These are phyloP conservation scores for Phaffomyces thermotolerans DNA, from an alignment of 805 yeast species.

Conservation along the genomic window DNA sequence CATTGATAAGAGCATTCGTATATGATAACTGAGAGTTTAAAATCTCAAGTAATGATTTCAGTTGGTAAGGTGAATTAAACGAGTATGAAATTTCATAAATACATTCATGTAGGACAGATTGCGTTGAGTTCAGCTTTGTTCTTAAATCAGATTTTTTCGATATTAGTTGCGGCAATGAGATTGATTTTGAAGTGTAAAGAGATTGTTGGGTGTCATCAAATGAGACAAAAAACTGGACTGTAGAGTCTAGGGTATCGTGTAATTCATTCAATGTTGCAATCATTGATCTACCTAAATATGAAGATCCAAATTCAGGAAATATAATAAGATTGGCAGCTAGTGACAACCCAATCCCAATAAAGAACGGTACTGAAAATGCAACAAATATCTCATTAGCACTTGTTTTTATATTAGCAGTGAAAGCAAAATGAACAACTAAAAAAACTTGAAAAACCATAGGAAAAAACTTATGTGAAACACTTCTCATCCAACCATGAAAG, in stretches of 20 bases:
- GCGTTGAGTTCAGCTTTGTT: slow-evolving; percentile 28
- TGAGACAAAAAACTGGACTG: slow-evolving; percentile 33
- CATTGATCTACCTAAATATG: slow-evolving; percentile 38
- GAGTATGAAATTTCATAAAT: slow-evolving; percentile 43
- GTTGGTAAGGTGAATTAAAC: slow-evolving; percentile 35
- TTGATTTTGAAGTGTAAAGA: slow-evolving; percentile 18
- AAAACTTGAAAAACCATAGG: slow-evolving; percentile 42
- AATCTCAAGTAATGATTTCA: slow-evolving; percentile 28
- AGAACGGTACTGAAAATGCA: slow-evolving; percentile 36
- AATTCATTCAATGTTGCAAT: slow-evolving; percentile 33
- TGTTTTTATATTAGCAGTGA: slow-evolving; percentile 28
- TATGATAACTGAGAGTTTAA: slow-evolving; percentile 28
- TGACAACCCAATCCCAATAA: slow-evolving; percentile 38
- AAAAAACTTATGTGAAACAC: slow-evolving; percentile 39
- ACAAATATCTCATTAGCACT: slow-evolving; percentile 28
- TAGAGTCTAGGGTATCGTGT: slow-evolving; percentile 31
- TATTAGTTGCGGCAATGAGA: slow-evolving; percentile 27
- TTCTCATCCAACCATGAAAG: slow-evolving; percentile 40
- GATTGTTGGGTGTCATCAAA: slow-evolving; percentile 12
- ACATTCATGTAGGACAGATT: slow-evolving; percentile 38
- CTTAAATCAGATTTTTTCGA: slow-evolving; percentile 28
- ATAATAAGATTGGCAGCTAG: slow-evolving; percentile 35
- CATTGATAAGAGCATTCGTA: slow-evolving; percentile 37
- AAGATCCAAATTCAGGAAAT: slow-evolving; percentile 47
- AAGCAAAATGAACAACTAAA: slow-evolving; percentile 43